Conservation (phyloP, 257 asterid species). For the Lavandula angustifolia region DNA sequence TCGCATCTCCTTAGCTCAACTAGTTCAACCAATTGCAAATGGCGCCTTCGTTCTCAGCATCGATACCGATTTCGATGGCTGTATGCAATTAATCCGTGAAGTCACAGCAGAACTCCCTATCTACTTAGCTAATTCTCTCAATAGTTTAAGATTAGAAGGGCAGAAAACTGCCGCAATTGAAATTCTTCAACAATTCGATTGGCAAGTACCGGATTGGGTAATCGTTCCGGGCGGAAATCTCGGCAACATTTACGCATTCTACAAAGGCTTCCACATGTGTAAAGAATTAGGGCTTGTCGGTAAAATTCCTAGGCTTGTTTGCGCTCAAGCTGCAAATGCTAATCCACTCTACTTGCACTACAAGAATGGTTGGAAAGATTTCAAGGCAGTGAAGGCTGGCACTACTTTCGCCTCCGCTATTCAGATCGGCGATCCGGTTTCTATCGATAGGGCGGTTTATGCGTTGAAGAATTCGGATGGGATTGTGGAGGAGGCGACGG, state of each 20-base stretch:
- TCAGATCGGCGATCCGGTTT: constrained; percentile 90
- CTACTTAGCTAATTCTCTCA: constrained; percentile 75
- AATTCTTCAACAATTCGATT: constrained; percentile 81
- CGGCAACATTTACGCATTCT: constrained; percentile 82
- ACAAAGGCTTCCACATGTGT: constrained; percentile 86
- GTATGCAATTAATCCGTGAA: constrained; percentile 87
- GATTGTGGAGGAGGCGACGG: constrained; percentile 86
- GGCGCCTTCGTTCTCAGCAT: constrained; percentile 85
- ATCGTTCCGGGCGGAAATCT: constrained; percentile 87
- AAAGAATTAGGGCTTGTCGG: constrained; percentile 83
- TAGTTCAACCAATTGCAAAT: constrained; percentile 88
- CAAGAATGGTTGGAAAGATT: constrained; percentile 78
- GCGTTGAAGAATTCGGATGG: constrained; percentile 68
- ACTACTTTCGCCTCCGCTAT: constrained; percentile 88
- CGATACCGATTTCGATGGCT: constrained; percentile 88
- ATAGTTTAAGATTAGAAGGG: constrained; percentile 81
- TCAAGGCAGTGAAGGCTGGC: constrained; percentile 71
- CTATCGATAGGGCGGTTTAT: constrained; percentile 78
- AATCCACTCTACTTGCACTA: constrained; percentile 73
- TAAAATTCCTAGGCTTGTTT: constrained; percentile 73
- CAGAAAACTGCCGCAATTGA: constrained; percentile 91
- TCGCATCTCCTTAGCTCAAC: constrained; percentile 67
- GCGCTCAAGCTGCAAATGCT: constrained; percentile 90
- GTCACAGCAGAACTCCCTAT: constrained; percentile 83
- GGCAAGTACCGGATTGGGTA: constrained; percentile 95